Evolutionary conservation across 2,329 filamentous ascomycete species (phyloP), one percentile per base, ranked within the genome.

Genomic region (Apiospora saccharicola): DNA sequence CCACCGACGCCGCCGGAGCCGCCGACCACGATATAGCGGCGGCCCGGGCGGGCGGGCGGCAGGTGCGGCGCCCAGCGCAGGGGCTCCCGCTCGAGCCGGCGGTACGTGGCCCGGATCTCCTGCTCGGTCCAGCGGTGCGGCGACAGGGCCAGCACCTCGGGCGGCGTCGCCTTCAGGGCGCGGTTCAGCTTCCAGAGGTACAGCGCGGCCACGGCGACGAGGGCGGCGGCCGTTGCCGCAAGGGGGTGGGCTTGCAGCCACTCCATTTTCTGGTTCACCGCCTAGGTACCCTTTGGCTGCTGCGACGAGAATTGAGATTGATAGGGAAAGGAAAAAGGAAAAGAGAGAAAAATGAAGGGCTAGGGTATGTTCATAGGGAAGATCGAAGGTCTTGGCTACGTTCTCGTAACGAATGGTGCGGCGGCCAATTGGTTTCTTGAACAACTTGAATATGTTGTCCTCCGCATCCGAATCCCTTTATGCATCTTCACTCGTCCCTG

Each of bases 1-100:
- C 85, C 84, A 3, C 86, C 86, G 16, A 88, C 85, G 19, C 77
- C 70, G 85, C 84, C 85, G n/a, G 84, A 86, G 16, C 85, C 85
- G 19, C 85, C 85, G 5, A 85, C 84, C 4, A 86, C 80, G 46
- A 87, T 75, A 74, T 86, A 87, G 41, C 84, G 81, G 61, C 85
- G 81, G 16, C 83, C 79, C 68, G 83, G 75, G 71, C 79, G 81
- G 57, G 57, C 30, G 1, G 81, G 82, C 4, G 85, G 85, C 24
- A 86, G 74, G 49, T 81, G 79, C 43, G 80, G 78, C 8, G 74
- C 75, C 72, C 83, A 85, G 71, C 85, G 80, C 26, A 85, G 76
- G 0, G 83, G 83, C 3, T 78, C 74, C n/a, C 78, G 76, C 70
- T 81, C 76, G 24, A 85, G 70, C 47, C 78, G 78, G 53, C 80